phyloP scores from a whole-genome alignment of 2,329 filamentous ascomycete genomes.

The Diaporthe destruens region DNA sequence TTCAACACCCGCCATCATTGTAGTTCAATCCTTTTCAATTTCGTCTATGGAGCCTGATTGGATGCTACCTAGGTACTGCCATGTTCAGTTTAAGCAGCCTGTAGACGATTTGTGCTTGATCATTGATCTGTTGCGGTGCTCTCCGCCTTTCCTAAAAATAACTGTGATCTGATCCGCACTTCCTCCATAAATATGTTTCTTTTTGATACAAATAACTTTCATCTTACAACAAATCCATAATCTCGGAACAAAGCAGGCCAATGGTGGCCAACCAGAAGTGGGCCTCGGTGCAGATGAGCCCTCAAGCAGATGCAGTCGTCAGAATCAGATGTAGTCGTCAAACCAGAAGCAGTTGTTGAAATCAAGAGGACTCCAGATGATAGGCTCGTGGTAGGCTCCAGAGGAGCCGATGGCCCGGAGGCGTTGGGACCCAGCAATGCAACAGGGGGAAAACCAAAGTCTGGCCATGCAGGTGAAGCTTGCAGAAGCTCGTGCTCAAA shows the following conservation, averaged over 20 bases:
- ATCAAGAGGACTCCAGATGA: not conserved
- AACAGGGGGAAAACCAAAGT: not conserved
- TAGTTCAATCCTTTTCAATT: constrained; percentile 10
- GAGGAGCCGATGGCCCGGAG: not conserved
- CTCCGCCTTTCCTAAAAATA: not conserved
- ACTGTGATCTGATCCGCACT: not conserved
- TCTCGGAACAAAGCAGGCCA: not conserved
- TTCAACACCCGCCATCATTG: not conserved
- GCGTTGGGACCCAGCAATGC: not conserved
- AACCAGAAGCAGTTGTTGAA: too few relatives aligned
- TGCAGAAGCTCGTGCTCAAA: not conserved
- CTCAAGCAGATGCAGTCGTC: not conserved
- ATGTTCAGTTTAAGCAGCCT: not conserved
- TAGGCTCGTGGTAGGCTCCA: not conserved
- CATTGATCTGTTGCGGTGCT: too few relatives aligned
- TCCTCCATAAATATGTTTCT: constrained; percentile 7
- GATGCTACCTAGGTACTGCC: not conserved
- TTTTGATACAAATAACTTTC: not conserved
- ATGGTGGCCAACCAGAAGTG: not conserved
- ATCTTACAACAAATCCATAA: not conserved
- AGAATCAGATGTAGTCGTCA: not conserved
- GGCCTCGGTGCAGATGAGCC: not conserved
- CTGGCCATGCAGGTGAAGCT: not conserved
- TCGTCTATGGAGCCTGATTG: not conserved
- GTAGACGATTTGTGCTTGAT: not conserved